Conservation (phyloP, 768 basidiomycete genomes). For the Mycena sanguinolenta region DNA sequence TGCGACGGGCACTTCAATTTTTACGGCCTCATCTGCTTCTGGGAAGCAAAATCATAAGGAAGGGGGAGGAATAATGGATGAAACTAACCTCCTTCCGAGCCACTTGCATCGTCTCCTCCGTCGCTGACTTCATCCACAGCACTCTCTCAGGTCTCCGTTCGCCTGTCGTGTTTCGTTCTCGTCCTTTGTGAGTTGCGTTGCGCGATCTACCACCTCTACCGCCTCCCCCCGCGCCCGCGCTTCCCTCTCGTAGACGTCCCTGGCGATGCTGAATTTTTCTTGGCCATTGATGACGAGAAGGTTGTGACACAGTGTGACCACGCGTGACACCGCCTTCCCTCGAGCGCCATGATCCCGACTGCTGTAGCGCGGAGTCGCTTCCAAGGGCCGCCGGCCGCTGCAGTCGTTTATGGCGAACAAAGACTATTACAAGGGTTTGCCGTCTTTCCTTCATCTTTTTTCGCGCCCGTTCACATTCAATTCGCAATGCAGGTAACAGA, state of each 20-base stretch:
- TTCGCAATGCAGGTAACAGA: slow-evolving; percentile 74
- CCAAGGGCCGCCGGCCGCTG: slow-evolving; percentile 85
- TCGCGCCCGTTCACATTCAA: neutral
- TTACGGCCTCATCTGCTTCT: slow-evolving; percentile 37
- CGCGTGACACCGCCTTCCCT: slow-evolving; percentile 14
- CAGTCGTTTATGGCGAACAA: slow-evolving; percentile 93
- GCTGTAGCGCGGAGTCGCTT: slow-evolving; percentile 75
- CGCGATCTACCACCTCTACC: slow-evolving; percentile 42
- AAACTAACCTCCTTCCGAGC: slow-evolving; percentile 36
- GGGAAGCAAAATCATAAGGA: slow-evolving; percentile 2
- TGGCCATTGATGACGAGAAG: slow-evolving; percentile 51
- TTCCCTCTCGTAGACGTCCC: slow-evolving; percentile 44
- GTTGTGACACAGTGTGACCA: neutral
- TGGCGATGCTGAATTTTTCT: slow-evolving; percentile 51
- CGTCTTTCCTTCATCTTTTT: slow-evolving; percentile 11
- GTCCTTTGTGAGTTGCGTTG: slow-evolving; percentile 28
- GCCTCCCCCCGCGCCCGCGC: slow-evolving; percentile 54
- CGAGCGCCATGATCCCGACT: slow-evolving; percentile 74
- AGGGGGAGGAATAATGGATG: neutral
- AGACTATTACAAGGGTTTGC: slow-evolving; percentile 95
- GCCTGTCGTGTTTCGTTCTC: slow-evolving; percentile 39
- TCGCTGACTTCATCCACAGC: slow-evolving; percentile 63
- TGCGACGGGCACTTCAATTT: slow-evolving; percentile 82
- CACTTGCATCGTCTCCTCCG: slow-evolving; percentile 50
- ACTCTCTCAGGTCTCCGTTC: slow-evolving; percentile 70